Evolutionary conservation across 1,139 yeast species (phyloP).

Genomic region (Debaryomycetaceae sp.): DNA sequence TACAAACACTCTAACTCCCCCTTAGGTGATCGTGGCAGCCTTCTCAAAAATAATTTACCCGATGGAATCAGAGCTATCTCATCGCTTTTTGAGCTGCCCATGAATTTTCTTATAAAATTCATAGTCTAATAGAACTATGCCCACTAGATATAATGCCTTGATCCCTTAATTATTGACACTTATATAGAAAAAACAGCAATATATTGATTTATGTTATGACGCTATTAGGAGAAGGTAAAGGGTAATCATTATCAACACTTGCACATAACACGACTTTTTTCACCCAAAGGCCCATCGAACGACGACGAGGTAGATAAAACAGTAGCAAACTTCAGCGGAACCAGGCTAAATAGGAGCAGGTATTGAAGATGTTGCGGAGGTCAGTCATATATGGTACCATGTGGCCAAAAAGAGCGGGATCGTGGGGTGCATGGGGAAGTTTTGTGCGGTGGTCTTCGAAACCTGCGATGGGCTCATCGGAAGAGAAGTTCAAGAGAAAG

Average conservation of each 20-base stretch:
- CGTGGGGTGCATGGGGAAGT: neutral
- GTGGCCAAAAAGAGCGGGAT: no score
- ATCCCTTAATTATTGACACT: no score
- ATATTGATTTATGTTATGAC: neutral
- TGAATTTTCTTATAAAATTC: conserved; percentile 75
- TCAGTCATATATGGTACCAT: no score
- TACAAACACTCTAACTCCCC: conserved; percentile 83
- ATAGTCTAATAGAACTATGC: conserved; percentile 26
- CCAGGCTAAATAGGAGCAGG: neutral
- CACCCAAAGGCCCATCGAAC: neutral
- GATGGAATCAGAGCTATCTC: conserved; percentile 72
- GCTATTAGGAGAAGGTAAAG: neutral
- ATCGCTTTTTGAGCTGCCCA: conserved; percentile 60
- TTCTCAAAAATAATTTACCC: conserved; percentile 72
- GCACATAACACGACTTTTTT: neutral
- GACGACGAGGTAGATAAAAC: neutral
- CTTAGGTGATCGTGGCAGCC: conserved; percentile 79
- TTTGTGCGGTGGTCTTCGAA: neutral
- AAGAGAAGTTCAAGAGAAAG: conserved; percentile 14
- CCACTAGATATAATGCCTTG: no score
- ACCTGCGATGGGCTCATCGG: conserved; percentile 1
- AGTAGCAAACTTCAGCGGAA: neutral
- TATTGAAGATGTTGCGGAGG: no score
- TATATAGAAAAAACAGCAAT: no score
- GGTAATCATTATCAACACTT: neutral